Percentiles rank a stretch among this genome's conserved stretches.
phyloP scores from a whole-genome alignment of 192 early-diverging fungal species.

The Lunasporangiospora selenospora region DNA sequence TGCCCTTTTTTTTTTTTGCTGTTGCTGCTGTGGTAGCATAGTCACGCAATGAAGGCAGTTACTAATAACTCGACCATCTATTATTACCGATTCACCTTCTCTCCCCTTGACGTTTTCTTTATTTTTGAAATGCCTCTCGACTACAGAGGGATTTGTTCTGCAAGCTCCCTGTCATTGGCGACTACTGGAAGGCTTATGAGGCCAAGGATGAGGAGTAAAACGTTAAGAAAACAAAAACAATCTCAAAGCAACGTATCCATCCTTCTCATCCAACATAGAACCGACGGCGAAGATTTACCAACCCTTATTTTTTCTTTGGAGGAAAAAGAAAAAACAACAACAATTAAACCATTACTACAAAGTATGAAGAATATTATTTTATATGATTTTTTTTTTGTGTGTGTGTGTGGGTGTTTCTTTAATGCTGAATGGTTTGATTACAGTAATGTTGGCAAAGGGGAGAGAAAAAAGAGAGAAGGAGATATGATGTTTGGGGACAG shows the following conservation, averaged over 20 bases:
- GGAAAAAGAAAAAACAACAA: neutral
- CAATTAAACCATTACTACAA: neutral
- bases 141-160: slow-evolving; percentile 43
- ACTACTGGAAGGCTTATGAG: slow-evolving; percentile 49
- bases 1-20: neutral
- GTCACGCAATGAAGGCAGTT: no score
- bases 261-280: neutral
- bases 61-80: no score
- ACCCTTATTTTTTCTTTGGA: neutral
- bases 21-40: no score
- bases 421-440: no score
- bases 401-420: no score
- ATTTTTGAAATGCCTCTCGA: neutral
- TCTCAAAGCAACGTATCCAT: neutral
- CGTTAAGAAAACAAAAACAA: neutral
- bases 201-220: slow-evolving; percentile 51
- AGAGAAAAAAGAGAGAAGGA: no score
- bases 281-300: neutral
- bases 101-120: no score
- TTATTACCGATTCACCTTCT: no score
- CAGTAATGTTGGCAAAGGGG: no score
- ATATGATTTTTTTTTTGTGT: no score
- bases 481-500: no score
- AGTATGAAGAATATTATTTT: no score
- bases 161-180: slow-evolving; percentile 46